phyloP scores from a whole-genome alignment of 768 basidiomycete genomes.

The Leccinum boreale region DNA sequence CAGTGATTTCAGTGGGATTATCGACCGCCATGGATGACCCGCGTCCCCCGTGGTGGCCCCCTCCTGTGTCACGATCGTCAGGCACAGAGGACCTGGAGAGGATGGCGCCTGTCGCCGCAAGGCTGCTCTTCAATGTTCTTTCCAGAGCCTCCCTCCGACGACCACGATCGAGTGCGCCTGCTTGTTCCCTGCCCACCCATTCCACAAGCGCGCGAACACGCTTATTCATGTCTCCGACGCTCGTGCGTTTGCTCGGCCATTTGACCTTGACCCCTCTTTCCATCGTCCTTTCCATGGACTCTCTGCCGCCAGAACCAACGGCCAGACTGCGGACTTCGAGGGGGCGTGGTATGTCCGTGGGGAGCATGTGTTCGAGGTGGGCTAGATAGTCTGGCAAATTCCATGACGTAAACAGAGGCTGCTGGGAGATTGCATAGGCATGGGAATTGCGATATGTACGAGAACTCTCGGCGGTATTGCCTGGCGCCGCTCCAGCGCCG shows the following conservation, averaged over 20 bases:
- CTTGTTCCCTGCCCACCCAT: constrained; percentile 91
- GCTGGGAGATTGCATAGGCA: constrained; percentile 75
- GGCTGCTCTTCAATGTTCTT: constrained; percentile 39
- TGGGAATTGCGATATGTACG: constrained; percentile 77
- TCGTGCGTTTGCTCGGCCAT: constrained; percentile 93
- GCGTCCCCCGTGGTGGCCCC: constrained; percentile 8
- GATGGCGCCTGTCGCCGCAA: constrained; percentile 7
- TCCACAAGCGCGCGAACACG: constrained; percentile 86
- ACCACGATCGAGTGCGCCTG: constrained; percentile 65
- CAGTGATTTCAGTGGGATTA: constrained; percentile 7
- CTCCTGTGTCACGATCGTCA: constrained; percentile 15
- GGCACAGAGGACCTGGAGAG: constrained; percentile 8
- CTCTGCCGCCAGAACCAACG: constrained; percentile 41
- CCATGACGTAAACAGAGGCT: constrained; percentile 82
- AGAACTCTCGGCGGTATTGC: constrained; percentile 45
- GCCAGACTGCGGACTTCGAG: constrained; percentile 62
- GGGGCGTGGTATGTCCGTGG: constrained; percentile 69
- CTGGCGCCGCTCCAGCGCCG: constrained; percentile 33
- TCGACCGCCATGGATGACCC: constrained; percentile 36
- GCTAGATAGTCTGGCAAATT: constrained; percentile 89
- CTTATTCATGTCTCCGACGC: constrained; percentile 97
- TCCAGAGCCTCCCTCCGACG: constrained; percentile 68
- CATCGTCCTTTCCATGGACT: constrained; percentile 56
- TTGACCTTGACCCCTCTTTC: constrained; percentile 85
- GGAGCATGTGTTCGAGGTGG: constrained; percentile 81